These are phyloP conservation scores for Ceratocystis albifundus DNA, from an alignment of 2,329 filamentous ascomycete genomes.

Conservation along the genomic window DNA sequence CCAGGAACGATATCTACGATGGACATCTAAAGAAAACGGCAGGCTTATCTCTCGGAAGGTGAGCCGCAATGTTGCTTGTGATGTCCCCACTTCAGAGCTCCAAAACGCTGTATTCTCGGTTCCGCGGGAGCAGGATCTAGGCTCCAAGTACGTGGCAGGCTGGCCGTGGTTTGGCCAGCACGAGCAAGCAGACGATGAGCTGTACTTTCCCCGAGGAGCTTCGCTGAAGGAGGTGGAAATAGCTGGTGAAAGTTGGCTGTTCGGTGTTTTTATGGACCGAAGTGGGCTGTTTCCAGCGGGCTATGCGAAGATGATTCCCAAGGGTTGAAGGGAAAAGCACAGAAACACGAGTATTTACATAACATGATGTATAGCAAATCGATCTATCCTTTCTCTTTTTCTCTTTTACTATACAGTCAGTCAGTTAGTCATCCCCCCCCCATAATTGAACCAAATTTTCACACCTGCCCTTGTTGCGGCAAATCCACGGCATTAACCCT, in stretches of 20 bases:
- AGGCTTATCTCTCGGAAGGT: constrained; percentile 11
- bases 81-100: constrained; percentile 10
- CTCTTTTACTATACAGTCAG: neutral
- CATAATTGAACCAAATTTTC: neutral
- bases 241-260: constrained; percentile 84
- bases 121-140: constrained; percentile 16
- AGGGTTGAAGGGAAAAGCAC: neutral
- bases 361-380: neutral
- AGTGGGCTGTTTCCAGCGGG: constrained; percentile 70
- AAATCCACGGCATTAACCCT: neutral
- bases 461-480: neutral
- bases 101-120: neutral
- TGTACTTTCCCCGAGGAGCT: constrained; percentile 72
- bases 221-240: constrained; percentile 75
- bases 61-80: constrained; percentile 39
- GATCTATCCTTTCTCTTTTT: too few species aligned
- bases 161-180: constrained; percentile 70
- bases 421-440: too few species aligned
- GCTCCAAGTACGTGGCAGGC: constrained; percentile 43
- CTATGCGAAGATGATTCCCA: constrained; percentile 47
- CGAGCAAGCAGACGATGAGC: constrained; percentile 51
- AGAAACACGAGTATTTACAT: neutral
- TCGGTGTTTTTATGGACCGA: constrained; percentile 70
- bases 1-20: constrained; percentile 6
- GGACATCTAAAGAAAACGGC: constrained; percentile 16